Percentiles rank a stretch among this genome's conserved stretches.
Conservation (phyloP, 148 eudicot species). For the Spergularia bocconei region DNA sequence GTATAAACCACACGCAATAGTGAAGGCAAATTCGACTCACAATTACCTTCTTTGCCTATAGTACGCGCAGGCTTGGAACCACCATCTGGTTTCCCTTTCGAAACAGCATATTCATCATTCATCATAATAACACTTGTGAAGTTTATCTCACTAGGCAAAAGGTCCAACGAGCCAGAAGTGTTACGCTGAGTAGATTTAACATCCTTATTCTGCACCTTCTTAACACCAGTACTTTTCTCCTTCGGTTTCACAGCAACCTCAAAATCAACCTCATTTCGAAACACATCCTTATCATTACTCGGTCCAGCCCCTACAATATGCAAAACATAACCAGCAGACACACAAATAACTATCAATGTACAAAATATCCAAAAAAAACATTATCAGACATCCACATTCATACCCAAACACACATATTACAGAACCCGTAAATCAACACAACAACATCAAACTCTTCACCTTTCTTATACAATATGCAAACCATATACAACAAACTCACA, state of each 20-base stretch:
- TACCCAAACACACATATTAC: background rate
- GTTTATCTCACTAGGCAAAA: conserved; percentile 27
- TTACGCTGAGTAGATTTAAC: conserved; percentile 4
- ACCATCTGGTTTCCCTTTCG: conserved; percentile 20
- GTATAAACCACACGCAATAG: background rate
- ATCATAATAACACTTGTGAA: conserved; percentile 27
- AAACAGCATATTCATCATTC: conserved; percentile 27
- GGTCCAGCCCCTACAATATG: conserved; percentile 26
- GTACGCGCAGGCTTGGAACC: conserved; percentile 22
- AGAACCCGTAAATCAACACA: background rate
- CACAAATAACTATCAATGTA: conserved; percentile 1
- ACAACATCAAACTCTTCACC: conserved; percentile 32
- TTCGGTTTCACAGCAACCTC: conserved; percentile 17
- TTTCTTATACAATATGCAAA: conserved; percentile 24
- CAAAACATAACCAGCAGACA: conserved; percentile 9
- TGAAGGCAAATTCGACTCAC: background rate
- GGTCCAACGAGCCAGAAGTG: background rate
- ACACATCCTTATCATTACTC: conserved; percentile 14
- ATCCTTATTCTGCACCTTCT: conserved; percentile 13
- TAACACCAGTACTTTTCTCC: conserved; percentile 9
- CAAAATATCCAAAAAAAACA: background rate
- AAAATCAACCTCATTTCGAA: conserved; percentile 22
- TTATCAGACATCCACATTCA: too few relatives aligned
- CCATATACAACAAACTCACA: too few relatives aligned
- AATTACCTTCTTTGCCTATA: conserved; percentile 25